Evolutionary conservation across 495 filamentous ascomycete genomes (phyloP), one percentile per base, ranked within the genome.

Genomic region (Coniosporium apollinis): DNA sequence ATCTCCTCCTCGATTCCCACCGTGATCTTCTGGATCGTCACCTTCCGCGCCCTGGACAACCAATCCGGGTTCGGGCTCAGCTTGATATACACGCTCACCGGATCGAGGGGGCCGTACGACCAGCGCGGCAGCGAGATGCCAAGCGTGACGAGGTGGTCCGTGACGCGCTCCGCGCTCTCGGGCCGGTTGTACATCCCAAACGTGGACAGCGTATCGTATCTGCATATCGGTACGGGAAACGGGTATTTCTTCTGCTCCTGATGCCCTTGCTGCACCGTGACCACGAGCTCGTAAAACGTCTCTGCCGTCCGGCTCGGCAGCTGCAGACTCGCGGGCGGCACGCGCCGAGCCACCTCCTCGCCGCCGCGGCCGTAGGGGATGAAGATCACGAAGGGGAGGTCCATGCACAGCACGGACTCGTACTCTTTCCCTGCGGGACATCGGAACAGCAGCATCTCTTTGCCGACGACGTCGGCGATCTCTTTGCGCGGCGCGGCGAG

Each of bases 111-210:
- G 13, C 89, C 89, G 50, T 96, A 97, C 17, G 84, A 93, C 89
- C 89, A 96, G 34, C 83, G 72, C 7, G 87, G 87, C 40, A 97
- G 63, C 34, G 79, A 86, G 36, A 94, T 91, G 13, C 81, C 79
- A 37, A 97, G 59, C 11, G 83, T 92, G 28, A 97, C 86, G 35
- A 96, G 58, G 51, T 92, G 86, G 56, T 97, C 89, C 25, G 81
- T 69, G 36, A 85, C 76, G 34, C 69, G 69, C 42, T 92, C 81
- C 32, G 81, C 81, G 34, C 72, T 75, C 55, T 94, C 89, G 7
- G 84, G 89, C 19, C 84, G 76, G 58, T 96, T 94, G 60, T 94
- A 97, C 89, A 97, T 97, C 53, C 89, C 91, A 57, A 96, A 97
- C 20, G 89, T 96, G 16, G 86, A 94, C 19, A 97, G 64, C 3